These are phyloP conservation scores for Ceratobasidium sp. DNA, from an alignment of 1,284 basidiomycete genomes.

Conservation along the genomic window DNA sequence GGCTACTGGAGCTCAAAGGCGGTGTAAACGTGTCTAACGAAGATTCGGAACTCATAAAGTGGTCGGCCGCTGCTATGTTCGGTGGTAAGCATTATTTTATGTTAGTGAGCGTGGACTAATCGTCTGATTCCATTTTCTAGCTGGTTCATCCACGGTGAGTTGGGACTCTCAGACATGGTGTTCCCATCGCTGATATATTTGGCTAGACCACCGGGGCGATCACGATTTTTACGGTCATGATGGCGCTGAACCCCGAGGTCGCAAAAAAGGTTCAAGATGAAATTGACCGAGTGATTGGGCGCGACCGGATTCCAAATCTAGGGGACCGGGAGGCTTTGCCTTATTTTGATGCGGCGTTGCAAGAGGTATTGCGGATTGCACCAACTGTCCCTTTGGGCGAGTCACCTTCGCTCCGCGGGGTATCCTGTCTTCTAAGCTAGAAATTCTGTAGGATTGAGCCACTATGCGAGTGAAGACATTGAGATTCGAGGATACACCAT, in stretches of 20 bases:
- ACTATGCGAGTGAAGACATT: too few species aligned
- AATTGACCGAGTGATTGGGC: conserved; percentile 38
- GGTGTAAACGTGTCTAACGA: conserved; percentile 7
- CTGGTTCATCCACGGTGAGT: neutral
- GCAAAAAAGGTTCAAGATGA: conserved; percentile 27
- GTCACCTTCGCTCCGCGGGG: neutral
- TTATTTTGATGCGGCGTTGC: conserved; percentile 36
- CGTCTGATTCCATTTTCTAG: neutral
- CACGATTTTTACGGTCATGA: conserved; percentile 28
- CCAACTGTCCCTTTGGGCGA: conserved; percentile 39
- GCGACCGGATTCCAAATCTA: conserved; percentile 29
- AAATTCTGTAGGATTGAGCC: neutral
- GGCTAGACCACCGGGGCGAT: conserved; percentile 21
- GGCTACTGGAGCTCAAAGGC: conserved; percentile 23
- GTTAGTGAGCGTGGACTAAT: neutral
- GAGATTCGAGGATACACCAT: conserved; percentile 35
- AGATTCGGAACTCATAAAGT: conserved; percentile 29
- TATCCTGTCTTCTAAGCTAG: neutral
- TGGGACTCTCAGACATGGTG: neutral
- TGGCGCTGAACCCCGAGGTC: conserved; percentile 41
- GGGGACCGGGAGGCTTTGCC: conserved; percentile 31
- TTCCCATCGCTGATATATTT: neutral
- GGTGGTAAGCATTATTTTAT: neutral
- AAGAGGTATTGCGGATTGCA: conserved; percentile 39
- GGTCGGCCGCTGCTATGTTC: conserved; percentile 32